Evolutionary conservation across 768 basidiomycete genomes (phyloP).

Genomic region (Leccinum boreale): DNA sequence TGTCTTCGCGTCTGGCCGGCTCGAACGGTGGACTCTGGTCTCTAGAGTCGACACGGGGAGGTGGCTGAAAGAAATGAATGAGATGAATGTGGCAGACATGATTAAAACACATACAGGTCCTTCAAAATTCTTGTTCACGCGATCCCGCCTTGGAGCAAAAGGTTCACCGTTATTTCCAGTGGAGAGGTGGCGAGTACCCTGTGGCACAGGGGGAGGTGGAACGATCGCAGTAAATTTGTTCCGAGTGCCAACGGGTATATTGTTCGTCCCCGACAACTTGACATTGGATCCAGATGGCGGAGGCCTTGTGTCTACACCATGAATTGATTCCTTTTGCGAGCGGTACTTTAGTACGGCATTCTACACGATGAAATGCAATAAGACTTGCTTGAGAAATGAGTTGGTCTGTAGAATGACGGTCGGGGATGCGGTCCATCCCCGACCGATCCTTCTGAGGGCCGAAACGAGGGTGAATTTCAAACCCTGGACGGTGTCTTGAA

Average conservation of each 20-base stretch:
- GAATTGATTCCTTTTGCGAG: slow-evolving; percentile 21
- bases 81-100: not conserved
- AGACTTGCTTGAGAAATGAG: slow-evolving; percentile 15
- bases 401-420: slow-evolving; percentile 18
- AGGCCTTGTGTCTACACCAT: slow-evolving; percentile 11
- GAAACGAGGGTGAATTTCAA: slow-evolving; percentile 17
- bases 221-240: slow-evolving; percentile 21
- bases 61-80: slow-evolving; percentile 14
- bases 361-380: not conserved
- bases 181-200: not conserved
- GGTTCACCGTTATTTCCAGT: slow-evolving; percentile 22
- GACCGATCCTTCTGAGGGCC: slow-evolving; percentile 17
- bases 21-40: slow-evolving; percentile 6
- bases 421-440: slow-evolving; percentile 6
- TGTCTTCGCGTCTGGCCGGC: slow-evolving; percentile 10
- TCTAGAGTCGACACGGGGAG: slow-evolving; percentile 4
- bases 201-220: not conserved
- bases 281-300: slow-evolving; percentile 15
- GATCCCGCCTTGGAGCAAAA: slow-evolving; percentile 15
- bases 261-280: slow-evolving; percentile 33
- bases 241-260: slow-evolving; percentile 28
- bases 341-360: not conserved
- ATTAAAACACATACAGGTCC: slow-evolving; percentile 18
- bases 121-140: slow-evolving; percentile 19
- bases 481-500: slow-evolving; percentile 13